Conservation (phyloP, 345 rosid species). For the Brassica carinata region DNA sequence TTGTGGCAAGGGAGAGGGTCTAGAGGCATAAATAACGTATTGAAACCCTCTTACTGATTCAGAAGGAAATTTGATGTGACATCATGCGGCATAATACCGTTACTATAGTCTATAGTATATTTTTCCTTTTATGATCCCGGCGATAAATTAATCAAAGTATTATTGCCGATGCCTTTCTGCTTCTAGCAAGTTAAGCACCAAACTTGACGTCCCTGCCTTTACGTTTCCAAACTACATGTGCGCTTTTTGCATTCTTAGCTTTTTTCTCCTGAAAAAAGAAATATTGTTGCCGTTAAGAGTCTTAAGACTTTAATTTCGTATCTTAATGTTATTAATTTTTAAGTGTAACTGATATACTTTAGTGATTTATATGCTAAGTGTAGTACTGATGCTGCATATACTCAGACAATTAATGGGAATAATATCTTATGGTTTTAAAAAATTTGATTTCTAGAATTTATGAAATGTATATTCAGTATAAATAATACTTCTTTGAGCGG, state of each 20-base stretch:
- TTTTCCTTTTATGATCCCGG: neutral
- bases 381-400: neutral
- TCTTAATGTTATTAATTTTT: constrained; percentile 2
- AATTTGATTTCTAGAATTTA: neutral
- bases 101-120: neutral
- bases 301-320: constrained; percentile 31
- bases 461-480: neutral
- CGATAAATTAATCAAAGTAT: constrained; percentile 1
- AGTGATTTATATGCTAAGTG: neutral
- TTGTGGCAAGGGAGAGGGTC: constrained; percentile 30
- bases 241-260: constrained; percentile 19
- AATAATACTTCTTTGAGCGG: neutral
- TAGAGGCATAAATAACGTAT: constrained; percentile 37
- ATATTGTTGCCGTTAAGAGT: constrained; percentile 33
- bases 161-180: constrained; percentile 42
- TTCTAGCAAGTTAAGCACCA: constrained; percentile 43
- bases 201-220: constrained; percentile 36
- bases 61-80: constrained; percentile 19
- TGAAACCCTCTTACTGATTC: constrained; percentile 9
- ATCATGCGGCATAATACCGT: constrained; percentile 17
- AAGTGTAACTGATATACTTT: neutral
- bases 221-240: constrained; percentile 48
- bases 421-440: neutral
- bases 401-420: neutral
- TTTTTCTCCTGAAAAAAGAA: neutral